phyloP scores from a whole-genome alignment of 768 basidiomycete species.

The Polyporus arcularius region DNA sequence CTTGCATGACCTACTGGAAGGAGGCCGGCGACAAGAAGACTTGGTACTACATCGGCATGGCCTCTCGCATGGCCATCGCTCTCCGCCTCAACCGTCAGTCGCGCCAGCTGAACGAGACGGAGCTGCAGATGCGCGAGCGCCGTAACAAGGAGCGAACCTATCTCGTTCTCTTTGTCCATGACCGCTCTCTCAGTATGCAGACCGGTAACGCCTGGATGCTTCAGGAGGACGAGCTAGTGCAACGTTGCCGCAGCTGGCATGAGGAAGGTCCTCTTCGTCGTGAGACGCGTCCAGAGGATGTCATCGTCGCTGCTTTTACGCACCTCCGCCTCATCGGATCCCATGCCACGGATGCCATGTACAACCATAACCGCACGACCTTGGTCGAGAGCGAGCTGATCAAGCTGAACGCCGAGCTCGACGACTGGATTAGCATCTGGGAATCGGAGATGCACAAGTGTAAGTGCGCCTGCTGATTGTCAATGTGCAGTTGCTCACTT shows the following conservation, averaged over 20 bases:
- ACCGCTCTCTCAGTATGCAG: conserved; percentile 83
- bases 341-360: conserved; percentile 60
- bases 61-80: conserved; percentile 87
- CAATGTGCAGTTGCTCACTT: conserved; percentile 1
- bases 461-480: conserved; percentile 23
- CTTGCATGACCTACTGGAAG: conserved; percentile 88
- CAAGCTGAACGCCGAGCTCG: conserved; percentile 71
- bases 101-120: conserved; percentile 60
- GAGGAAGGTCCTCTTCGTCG: conserved; percentile 46
- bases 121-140: conserved; percentile 68
- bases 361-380: conserved; percentile 40
- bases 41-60: conserved; percentile 88
- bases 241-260: conserved; percentile 73
- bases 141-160: conserved; percentile 86
- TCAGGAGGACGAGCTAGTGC: conserved; percentile 79
- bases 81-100: conserved; percentile 74
- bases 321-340: conserved; percentile 78
- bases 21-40: conserved; percentile 85
- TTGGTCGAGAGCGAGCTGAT: conserved; percentile 73
- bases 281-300: conserved; percentile 70
- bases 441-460: conserved; percentile 71
- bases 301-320: conserved; percentile 76
- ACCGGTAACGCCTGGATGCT: conserved; percentile 89
- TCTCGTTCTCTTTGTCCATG: conserved; percentile 83
- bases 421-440: conserved; percentile 75